Percentiles rank a stretch among this genome's conserved stretches.
Conservation (phyloP, 1,139 yeast species). For the Saccharomyces hybrid region DNA sequence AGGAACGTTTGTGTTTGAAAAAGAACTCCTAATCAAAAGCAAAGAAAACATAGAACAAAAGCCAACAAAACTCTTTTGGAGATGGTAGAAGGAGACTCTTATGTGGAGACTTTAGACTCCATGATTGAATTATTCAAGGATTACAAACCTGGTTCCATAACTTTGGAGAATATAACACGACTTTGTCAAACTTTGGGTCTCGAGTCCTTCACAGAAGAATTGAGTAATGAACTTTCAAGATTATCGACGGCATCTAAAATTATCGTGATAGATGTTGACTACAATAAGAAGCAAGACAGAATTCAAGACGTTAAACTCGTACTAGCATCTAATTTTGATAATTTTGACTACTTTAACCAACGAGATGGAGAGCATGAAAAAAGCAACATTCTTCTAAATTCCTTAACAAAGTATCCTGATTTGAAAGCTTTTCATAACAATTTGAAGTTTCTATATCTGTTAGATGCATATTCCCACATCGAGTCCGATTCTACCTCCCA, state of each 20-base stretch:
- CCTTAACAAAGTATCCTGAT: constrained; percentile 24
- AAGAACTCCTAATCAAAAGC: neutral
- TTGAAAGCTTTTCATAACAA: constrained; percentile 29
- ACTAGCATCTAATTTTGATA: constrained; percentile 32
- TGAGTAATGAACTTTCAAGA: constrained; percentile 23
- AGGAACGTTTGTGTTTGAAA: neutral
- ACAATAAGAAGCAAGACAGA: constrained; percentile 19
- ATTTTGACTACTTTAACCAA: constrained; percentile 28
- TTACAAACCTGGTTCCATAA: constrained; percentile 31
- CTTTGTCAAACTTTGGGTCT: constrained; percentile 31
- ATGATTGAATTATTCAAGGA: constrained; percentile 28
- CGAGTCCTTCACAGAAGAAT: constrained; percentile 32
- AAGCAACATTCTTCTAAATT: constrained; percentile 27
- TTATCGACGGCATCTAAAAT: constrained; percentile 33
- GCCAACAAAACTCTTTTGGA: neutral
- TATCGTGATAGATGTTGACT: constrained; percentile 34
- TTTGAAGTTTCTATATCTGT: constrained; percentile 25
- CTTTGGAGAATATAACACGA: constrained; percentile 31
- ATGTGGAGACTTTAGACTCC: constrained; percentile 22
- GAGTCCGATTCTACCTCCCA: constrained; percentile 20
- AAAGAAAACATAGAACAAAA: neutral
- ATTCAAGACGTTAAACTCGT: constrained; percentile 33
- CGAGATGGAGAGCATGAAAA: constrained; percentile 8
- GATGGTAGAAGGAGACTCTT: constrained; percentile 12
- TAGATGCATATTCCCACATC: constrained; percentile 29